Base-by-base conservation (phyloP, 1,284 basidiomycete species). In the Trichosporon sp. region DNA sequence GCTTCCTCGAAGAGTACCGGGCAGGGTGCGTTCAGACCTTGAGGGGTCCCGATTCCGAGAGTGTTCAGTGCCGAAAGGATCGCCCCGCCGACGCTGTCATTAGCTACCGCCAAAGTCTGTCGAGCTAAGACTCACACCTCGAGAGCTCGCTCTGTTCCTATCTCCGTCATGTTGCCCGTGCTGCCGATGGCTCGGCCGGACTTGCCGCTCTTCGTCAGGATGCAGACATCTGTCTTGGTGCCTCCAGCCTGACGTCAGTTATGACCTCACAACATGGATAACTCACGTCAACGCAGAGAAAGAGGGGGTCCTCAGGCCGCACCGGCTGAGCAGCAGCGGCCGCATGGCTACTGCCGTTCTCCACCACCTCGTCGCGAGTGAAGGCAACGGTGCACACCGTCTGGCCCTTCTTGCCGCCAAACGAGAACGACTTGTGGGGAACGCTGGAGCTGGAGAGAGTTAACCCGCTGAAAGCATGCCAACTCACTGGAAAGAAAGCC, bases 361-460 rank as follows among this genome's bases (percentile, higher is more conserved):
- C 5, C 3, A 19, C 36, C 29, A 23, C 14, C 34, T 37, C 36
- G 57, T 61, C 64, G 69, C 77, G 79, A 54, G 71, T 64, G 70
- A 81, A 79, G 0, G 79, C 79, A 11, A 81, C 78, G 1, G 79
- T 81, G 62, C 77, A 78, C 23, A 80, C 77, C 14, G 73, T 77
- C 8, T 72, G 74, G 2, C 79, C 79, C 11, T 71, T 68, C 65
- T 74, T 76, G 54, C 79, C 79, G 27, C 79, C 79, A 62, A 80
- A 81, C 8, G 76, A 73, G 70, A 77, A 81, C 1, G 76, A 74
- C 16, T 73, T 73, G 60, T 81, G 78, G 3, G 78, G 74, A 8
- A 81, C 76, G 27, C 72, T 73, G 31, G 79, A 81, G 72, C 78
- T 79, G 66, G 11, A 27, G 31, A n/a, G 13, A 27, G 56, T 49